Conservation (phyloP, 2,329 filamentous ascomycete genomes). For the Phialemonium atrogriseum region DNA sequence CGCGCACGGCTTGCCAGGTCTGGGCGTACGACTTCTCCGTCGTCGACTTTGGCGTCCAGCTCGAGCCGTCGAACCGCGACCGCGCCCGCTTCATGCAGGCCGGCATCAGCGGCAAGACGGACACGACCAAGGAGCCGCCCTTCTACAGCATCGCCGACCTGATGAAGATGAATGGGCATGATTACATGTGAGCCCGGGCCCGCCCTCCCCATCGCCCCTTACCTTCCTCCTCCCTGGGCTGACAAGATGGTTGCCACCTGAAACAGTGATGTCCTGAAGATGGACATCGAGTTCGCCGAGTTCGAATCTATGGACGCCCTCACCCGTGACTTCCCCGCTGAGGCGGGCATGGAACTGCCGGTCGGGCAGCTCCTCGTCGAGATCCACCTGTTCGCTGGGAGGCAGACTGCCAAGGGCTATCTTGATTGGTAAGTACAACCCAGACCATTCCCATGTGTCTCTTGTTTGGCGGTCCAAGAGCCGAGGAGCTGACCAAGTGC, state of each 20-base stretch:
- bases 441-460: not conserved
- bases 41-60: slow-evolving; percentile 20
- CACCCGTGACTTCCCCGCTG: slow-evolving; percentile 11
- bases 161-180: slow-evolving; percentile 27
- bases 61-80: slow-evolving; percentile 13
- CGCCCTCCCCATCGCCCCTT: not conserved
- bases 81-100: slow-evolving; percentile 23
- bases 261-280: slow-evolving; percentile 28
- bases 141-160: slow-evolving; percentile 26
- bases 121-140: slow-evolving; percentile 16
- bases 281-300: slow-evolving; percentile 29
- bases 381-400: slow-evolving; percentile 8
- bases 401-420: slow-evolving; percentile 7
- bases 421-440: slow-evolving; percentile 9
- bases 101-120: slow-evolving; percentile 21
- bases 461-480: not conserved
- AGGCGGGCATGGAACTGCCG: slow-evolving; percentile 7
- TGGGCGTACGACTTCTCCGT: slow-evolving; percentile 31
- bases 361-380: slow-evolving; percentile 14
- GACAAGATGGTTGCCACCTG: not conserved
- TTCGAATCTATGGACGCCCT: slow-evolving; percentile 21
- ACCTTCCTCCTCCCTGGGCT: not conserved
- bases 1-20: slow-evolving; percentile 26
- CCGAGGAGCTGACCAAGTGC: not conserved
- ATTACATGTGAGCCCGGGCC: slow-evolving; percentile 18